Evolutionary conservation across 495 filamentous ascomycete species (phyloP), one percentile per base, ranked within the genome.

Genomic region (Penicilliopsis zonata): DNA sequence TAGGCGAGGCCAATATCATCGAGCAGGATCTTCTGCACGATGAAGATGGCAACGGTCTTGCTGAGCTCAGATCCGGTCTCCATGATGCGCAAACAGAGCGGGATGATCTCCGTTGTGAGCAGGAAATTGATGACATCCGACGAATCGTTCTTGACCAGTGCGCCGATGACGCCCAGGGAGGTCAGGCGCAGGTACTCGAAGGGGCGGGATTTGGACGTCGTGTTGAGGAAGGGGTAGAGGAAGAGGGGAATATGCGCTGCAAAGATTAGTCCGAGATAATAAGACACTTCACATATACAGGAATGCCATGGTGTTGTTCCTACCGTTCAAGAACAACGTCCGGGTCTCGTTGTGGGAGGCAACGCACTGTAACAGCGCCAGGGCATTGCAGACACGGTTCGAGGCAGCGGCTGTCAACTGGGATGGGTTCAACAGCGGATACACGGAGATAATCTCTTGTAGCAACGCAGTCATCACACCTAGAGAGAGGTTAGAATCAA

Each of bases 21-120:
- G 3, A 99, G 69, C 23, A 99, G 62, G 20, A 99, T 99, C 61
- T 99, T 99, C 63, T 99, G 90, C n/a, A 99, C 90, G 47, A 99
- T 99, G 63, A 99, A 99, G 40, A 99, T 99, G 21, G 90, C 90
- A 6, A 99, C 90, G 1, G 90, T 99, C 65, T 98, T 99, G 67
- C 86, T 94, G 27, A 99, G 67, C 52, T 99, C 90, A 0, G 90
- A 96, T 19, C 92, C 92, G 0, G 90, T 99, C 65, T 99, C 90
- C 90, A 99, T 99, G 49, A 99, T 96, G 19, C 90, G 77, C 16
- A 99, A 82, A 51, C 90, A 99, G 3, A 99, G 73, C 4, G 90
- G 90, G 34, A 99, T 99, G 43, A 99, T 99, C 57, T 99, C 90
- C 18, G 90, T 99, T 2, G 92, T 96, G 9, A 99, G 72, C 18